Conservation (phyloP, 2,329 filamentous ascomycete genomes). For the Microcyclospora pomicola region DNA sequence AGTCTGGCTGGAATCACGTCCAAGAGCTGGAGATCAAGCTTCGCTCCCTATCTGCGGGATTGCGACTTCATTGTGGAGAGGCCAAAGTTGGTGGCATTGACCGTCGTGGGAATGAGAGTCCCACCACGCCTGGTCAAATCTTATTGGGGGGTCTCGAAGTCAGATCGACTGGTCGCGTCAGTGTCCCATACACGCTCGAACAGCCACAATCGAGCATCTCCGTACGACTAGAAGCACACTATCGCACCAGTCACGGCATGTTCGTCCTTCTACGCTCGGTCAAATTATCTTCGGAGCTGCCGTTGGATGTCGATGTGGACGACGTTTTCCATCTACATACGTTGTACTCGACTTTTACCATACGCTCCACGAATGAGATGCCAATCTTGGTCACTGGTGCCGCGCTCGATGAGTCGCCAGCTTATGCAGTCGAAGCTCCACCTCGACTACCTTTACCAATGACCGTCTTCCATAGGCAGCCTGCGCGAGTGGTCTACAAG, state of each 20-base stretch:
- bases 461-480: slow-evolving; percentile 65
- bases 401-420: slow-evolving; percentile 53
- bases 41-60: slow-evolving; percentile 46
- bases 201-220: slow-evolving; percentile 61
- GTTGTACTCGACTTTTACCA: slow-evolving; percentile 80
- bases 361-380: slow-evolving; percentile 63
- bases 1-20: slow-evolving; percentile 60
- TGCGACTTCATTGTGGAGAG: slow-evolving; percentile 43
- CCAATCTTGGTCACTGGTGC: slow-evolving; percentile 64
- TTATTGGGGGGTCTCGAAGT: slow-evolving; percentile 13
- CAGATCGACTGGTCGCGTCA: slow-evolving; percentile 41
- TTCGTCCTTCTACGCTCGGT: slow-evolving; percentile 43
- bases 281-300: slow-evolving; percentile 58
- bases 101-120: background rate
- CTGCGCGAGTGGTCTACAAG: slow-evolving; percentile 67
- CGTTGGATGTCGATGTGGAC: slow-evolving; percentile 89
- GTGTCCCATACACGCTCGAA: slow-evolving; percentile 73
- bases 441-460: slow-evolving; percentile 29
- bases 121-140: slow-evolving; percentile 10
- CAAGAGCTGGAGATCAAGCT: slow-evolving; percentile 36
- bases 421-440: slow-evolving; percentile 51
- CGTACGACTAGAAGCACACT: slow-evolving; percentile 46
- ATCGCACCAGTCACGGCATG: slow-evolving; percentile 12
- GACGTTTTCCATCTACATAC: slow-evolving; percentile 78
- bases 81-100: slow-evolving; percentile 18